Evolutionary conservation across 768 basidiomycete genomes (phyloP), one percentile per base, ranked within the genome.

Genomic region (Nidularia pulvinata): DNA sequence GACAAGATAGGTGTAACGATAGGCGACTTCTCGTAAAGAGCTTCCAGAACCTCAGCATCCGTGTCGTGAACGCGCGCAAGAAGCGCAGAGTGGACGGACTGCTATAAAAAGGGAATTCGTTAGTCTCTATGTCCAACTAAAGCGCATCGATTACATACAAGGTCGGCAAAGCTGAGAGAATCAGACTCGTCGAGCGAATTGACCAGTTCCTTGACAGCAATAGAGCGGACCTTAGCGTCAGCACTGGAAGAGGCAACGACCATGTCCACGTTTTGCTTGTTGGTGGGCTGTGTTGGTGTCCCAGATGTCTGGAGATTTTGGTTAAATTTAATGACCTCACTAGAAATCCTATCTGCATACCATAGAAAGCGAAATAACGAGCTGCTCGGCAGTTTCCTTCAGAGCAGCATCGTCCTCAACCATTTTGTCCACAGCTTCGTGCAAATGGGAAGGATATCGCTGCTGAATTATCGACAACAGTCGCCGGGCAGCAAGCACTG

Each of bases 61-160:
- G 78, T 75, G 59, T 96, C 94, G 48, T 85, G 79, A 3, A 92
- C 69, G 1, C 91, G 84, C 11, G 85, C 80, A 33, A 88, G 65
- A 4, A 98, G 70, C 0, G 88, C 85, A 2, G 81, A 77, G n/a
- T 74, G 76, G 16, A 88, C 46, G 36, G 32, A 33, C 25, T 9
- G 19, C 22, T 37, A 36, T 19, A 16, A 33, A 16, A 19, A 52
- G 25, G 25, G 25, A 4, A 30, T 30, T 30, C 25, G 4, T 30
- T 30, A 30, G 25, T 30, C 25, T 30, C 25, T 30, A 30, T 3
- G 25, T 30, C 25, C 25, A 30, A 30, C 4, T n/a, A 32, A 16
- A 36, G 46, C 6, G 6, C 6, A 9, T 19, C 10, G 13, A 7
- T 60, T 30, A 30, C 76, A 5, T 60, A 86, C 85, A 61, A 73